phyloP scores from a whole-genome alignment of 2,329 filamentous ascomycete genomes.

The Ceratocystis cubensis region DNA sequence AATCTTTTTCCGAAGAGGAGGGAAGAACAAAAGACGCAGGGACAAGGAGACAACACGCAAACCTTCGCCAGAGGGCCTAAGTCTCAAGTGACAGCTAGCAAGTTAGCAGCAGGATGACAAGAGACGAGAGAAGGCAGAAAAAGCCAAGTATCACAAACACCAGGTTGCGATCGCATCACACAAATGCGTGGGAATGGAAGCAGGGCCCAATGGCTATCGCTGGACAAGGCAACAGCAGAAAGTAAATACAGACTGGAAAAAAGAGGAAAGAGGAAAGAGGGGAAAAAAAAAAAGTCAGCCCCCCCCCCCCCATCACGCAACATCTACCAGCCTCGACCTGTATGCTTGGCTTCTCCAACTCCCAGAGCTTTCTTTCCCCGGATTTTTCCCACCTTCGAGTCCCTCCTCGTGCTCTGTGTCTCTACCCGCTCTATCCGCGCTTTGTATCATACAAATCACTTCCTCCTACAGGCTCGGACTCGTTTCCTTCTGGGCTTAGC shows the following conservation, averaged over 20 bases:
- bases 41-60: neutral
- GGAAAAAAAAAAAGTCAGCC: neutral
- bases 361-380: neutral
- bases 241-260: no score
- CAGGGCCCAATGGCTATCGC: no score
- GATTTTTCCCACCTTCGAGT: neutral
- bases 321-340: neutral
- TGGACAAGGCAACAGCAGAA: no score
- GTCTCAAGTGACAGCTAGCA: neutral
- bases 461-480: neutral
- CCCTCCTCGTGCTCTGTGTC: neutral
- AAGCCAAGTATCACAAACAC: no score
- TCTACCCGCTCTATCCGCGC: neutral
- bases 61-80: no score
- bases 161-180: no score
- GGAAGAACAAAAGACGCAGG: neutral
- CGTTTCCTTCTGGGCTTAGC: constrained; percentile 2
- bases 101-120: neutral
- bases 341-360: neutral
- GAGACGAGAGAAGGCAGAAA: no score
- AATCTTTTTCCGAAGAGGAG: constrained; percentile 1
- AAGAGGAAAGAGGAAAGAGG: no score
- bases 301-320: neutral
- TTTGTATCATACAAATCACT: neutral
- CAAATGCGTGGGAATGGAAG: no score